phyloP scores from a whole-genome alignment of 2,329 filamentous ascomycete species.

The Penicillium italicum region DNA sequence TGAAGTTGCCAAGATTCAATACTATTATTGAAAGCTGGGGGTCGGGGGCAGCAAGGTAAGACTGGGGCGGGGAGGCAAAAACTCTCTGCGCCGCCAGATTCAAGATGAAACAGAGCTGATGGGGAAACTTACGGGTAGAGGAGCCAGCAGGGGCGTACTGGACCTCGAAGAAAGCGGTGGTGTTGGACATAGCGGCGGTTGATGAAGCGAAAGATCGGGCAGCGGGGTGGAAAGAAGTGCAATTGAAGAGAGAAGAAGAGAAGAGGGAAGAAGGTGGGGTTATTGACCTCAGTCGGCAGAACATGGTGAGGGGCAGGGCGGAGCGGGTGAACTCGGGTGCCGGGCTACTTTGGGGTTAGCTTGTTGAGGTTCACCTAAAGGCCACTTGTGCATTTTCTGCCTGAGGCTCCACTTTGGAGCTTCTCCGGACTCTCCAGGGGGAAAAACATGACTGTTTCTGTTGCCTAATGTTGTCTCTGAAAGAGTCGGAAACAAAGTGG shows the following conservation, averaged over 20 bases:
- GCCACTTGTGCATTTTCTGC: constrained; percentile 19
- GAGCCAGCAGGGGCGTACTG: constrained; percentile 50
- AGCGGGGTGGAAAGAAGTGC: constrained; percentile 36
- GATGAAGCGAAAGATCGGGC: constrained; percentile 45
- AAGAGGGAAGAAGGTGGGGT: constrained; percentile 46
- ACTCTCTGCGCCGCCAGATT: constrained; percentile 15
- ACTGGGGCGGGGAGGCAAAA: constrained; percentile 7
- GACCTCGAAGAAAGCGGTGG: constrained; percentile 72
- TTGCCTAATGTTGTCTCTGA: background rate
- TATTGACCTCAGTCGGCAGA: constrained; percentile 41
- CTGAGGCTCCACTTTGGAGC: constrained; percentile 14
- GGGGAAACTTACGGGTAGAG: constrained; percentile 28
- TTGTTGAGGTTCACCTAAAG: constrained; percentile 15
- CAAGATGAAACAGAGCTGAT: constrained; percentile 12
- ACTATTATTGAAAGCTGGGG: background rate
- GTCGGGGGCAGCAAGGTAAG: background rate
- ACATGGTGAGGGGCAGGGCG: constrained; percentile 41
- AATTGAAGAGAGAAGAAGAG: constrained; percentile 39
- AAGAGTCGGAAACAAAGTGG: background rate
- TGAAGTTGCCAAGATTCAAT: constrained; percentile 7
- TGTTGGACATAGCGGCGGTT: constrained; percentile 67
- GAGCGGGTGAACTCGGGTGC: constrained; percentile 27
- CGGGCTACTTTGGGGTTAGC: constrained; percentile 25
- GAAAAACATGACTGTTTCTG: background rate
- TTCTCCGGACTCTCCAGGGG: constrained; percentile 6